Evolutionary conservation across 2,329 filamentous ascomycete genomes (phyloP), one percentile per base, ranked within the genome.

Genomic region (Chalaropsis ovoidea): DNA sequence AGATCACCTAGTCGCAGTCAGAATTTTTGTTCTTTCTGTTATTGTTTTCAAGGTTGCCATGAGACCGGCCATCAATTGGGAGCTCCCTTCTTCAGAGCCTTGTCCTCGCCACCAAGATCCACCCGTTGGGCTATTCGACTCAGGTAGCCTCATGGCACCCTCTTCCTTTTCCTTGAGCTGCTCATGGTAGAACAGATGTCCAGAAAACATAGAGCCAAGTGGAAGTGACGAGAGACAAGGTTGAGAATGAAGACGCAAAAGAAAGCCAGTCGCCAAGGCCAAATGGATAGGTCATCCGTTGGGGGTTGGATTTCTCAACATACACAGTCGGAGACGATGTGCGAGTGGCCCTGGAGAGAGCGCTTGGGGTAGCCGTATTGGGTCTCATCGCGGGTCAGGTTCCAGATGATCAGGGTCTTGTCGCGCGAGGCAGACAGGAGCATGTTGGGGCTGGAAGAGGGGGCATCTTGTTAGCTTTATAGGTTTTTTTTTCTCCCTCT

Each of bases 241-340:
- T 49, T 39, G 24, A 47, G 31, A 63, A 63, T 10, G 42, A 61
- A 52, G 19, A 24, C 11, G 39, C 8, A 11, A 43, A 45, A 24
- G 27, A 62, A 63, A 62, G 41, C 39, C 43, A 35, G 54, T 58
- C 54, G 54, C 24, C 49, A 31, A 19, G 17, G 43, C 31, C 56
- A 27, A 27, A 56, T 24, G 11, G 54, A 45, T 22, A 42, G 22
- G 56, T 62, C 58, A 67, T 62, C 56, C 54, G 24, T 39, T 52
- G 58, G 43, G 63, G 24, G 27, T 64, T 64, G 22, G 54, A 22
- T 27, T 64, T 64, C 69, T 68, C 70, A 76, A 89, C 90, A 75
- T 94, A 95, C 94, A 82, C 94, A 97, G 88, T 99, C 94, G 79
- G 94, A 97, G 78, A 99, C 92, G 79, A 99, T 99, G 88, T 99